Conservation (phyloP, 2,329 filamentous ascomycete species). For the Fusarium sp. region DNA sequence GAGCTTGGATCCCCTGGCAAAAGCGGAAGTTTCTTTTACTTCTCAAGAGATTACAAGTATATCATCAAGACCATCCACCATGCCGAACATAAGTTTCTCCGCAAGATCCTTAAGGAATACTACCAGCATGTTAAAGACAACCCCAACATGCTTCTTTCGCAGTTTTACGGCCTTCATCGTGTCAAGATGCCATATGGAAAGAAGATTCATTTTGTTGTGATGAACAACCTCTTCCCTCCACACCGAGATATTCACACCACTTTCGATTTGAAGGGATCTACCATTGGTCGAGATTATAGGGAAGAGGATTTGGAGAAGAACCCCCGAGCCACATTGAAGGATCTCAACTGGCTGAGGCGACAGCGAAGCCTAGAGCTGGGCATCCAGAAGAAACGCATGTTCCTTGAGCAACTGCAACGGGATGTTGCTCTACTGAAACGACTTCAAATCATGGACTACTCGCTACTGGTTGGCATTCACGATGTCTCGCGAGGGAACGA, state of each 20-base stretch:
- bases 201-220: slow-evolving; percentile 99
- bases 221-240: slow-evolving; percentile 99
- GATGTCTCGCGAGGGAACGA: slow-evolving; percentile 92
- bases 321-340: slow-evolving; percentile 92
- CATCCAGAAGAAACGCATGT: slow-evolving; percentile 86
- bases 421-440: slow-evolving; percentile 90
- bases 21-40: slow-evolving; percentile 99
- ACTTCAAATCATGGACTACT: slow-evolving; percentile 99
- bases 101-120: slow-evolving; percentile 89
- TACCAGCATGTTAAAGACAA: slow-evolving; percentile 93
- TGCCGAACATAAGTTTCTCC: slow-evolving; percentile 87
- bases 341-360: slow-evolving; percentile 94
- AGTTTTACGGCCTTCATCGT: slow-evolving; percentile 96
- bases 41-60: slow-evolving; percentile 99
- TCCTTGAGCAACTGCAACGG: slow-evolving; percentile 87
- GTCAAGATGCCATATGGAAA: slow-evolving; percentile 98
- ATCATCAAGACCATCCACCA: slow-evolving; percentile 99
- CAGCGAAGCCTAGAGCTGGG: slow-evolving; percentile 90
- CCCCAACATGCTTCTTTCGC: slow-evolving; percentile 95
- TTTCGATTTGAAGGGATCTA: slow-evolving; percentile 97
- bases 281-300: slow-evolving; percentile 89
- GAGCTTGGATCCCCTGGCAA: slow-evolving; percentile 97
- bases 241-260: slow-evolving; percentile 98
- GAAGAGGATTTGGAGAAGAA: slow-evolving; percentile 91
- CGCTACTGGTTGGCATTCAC: slow-evolving; percentile 92